A percentile compares a stretch with the other conserved stretches of the same genome.
Evolutionary conservation across 1,284 basidiomycete species (phyloP).

Genomic region (Athelia psychrophila): DNA sequence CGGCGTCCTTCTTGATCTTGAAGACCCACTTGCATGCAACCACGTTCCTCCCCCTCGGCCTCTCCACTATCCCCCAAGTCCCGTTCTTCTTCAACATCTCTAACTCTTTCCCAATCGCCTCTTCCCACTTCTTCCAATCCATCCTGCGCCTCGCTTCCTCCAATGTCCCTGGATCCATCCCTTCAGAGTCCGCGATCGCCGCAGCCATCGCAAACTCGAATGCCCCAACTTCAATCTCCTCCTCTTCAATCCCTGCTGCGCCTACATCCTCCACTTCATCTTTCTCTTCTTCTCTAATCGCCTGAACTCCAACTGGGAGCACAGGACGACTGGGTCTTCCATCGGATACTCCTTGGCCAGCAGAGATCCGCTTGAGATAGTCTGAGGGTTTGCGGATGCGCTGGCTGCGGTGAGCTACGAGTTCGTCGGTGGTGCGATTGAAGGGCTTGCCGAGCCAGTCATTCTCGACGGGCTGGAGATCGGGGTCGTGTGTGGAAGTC

Average conservation of each 20-base stretch:
- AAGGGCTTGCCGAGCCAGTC: no score
- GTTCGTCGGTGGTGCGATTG: no score
- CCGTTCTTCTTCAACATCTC: neutral
- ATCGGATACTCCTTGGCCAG: no score
- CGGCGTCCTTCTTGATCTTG: conserved; percentile 24
- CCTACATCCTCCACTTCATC: no score
- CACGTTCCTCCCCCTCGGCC: conserved; percentile 15
- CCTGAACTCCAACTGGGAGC: no score
- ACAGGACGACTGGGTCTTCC: no score
- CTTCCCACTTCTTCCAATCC: neutral
- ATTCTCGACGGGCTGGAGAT: no score
- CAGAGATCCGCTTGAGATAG: no score
- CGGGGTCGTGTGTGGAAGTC: no score
- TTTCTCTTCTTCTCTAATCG: no score
- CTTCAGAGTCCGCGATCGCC: neutral
- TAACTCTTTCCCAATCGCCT: neutral
- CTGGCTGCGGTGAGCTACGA: no score
- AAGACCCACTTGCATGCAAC: conserved; percentile 34
- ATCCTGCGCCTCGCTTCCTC: neutral
- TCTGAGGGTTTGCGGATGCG: no score
- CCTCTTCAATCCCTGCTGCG: neutral
- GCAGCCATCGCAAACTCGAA: neutral
- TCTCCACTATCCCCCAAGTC: conserved; percentile 12
- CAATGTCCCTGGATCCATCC: neutral
- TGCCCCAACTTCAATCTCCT: neutral